Conservation (phyloP, 108 stramenopile genomes). For the Schizochytrium sp. region DNA sequence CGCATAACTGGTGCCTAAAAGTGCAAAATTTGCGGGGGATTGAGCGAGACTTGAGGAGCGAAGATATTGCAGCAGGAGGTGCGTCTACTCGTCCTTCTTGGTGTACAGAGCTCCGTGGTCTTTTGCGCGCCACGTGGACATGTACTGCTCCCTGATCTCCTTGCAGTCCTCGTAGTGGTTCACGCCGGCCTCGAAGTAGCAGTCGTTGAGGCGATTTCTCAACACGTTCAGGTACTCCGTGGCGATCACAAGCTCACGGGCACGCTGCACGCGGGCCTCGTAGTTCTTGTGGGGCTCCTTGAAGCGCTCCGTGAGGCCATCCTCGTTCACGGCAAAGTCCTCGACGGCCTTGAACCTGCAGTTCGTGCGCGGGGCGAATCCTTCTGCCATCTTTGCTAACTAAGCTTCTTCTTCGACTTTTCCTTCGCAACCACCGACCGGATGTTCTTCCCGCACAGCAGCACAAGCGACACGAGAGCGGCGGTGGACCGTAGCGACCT, state of each 20-base stretch:
- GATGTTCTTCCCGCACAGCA: too few relatives aligned
- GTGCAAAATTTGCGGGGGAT: background rate
- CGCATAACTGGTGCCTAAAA: background rate
- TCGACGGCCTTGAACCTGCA: background rate
- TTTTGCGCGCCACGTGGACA: background rate
- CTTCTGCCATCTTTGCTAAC: background rate
- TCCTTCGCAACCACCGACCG: too few relatives aligned
- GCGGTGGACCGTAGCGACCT: too few relatives aligned
- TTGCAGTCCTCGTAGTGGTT: conserved; percentile 58
- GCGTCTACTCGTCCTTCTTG: conserved; percentile 2
- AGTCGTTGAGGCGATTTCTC: background rate
- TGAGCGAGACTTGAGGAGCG: conserved; percentile 17
- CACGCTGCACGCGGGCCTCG: conserved; percentile 43
- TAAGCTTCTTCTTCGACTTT: too few relatives aligned
- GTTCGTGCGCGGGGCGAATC: conserved; percentile 24
- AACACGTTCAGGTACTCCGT: conserved; percentile 41
- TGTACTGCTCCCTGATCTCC: conserved; percentile 22
- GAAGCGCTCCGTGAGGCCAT: background rate
- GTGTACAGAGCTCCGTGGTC: conserved; percentile 61
- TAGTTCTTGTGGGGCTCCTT: conserved; percentile 46
- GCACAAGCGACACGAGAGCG: too few relatives aligned
- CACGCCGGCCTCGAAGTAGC: conserved; percentile 40
- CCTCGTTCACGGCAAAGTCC: conserved; percentile 31
- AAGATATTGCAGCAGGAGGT: background rate
- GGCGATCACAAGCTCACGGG: conserved; percentile 16